Conservation (phyloP, 2,329 filamentous ascomycete species). For the Paecilomyces niveus region DNA sequence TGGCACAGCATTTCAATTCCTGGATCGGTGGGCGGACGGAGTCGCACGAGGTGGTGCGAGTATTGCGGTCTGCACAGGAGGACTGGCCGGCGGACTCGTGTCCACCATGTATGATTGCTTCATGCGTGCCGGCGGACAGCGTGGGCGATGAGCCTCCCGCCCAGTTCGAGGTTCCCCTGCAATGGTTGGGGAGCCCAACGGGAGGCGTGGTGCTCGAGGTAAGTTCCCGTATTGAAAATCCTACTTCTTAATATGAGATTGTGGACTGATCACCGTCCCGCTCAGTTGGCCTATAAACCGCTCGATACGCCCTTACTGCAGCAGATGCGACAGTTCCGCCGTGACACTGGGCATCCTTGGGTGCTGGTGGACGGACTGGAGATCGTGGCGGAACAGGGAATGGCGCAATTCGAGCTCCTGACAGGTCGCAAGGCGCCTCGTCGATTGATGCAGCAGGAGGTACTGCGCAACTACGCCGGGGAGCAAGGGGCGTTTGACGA, state of each 20-base stretch:
- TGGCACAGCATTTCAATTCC: slow-evolving; percentile 63
- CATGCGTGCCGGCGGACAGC: slow-evolving; percentile 66
- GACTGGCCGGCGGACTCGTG: slow-evolving; percentile 59
- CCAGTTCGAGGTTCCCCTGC: slow-evolving; percentile 60
- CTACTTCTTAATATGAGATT: not conserved
- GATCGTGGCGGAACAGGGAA: slow-evolving; percentile 69
- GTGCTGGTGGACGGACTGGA: slow-evolving; percentile 70
- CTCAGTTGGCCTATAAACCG: slow-evolving; percentile 58
- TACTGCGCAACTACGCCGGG: slow-evolving; percentile 35
- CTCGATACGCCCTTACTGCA: slow-evolving; percentile 63
- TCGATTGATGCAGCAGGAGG: slow-evolving; percentile 62
- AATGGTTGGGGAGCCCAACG: slow-evolving; percentile 65
- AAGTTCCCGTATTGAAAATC: not conserved
- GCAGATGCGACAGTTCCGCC: slow-evolving; percentile 57
- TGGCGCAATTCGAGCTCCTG: slow-evolving; percentile 75
- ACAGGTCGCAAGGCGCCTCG: slow-evolving; percentile 67
- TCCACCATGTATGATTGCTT: slow-evolving; percentile 66
- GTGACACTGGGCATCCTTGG: slow-evolving; percentile 50
- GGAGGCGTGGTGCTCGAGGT: slow-evolving; percentile 71
- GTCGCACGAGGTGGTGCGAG: slow-evolving; percentile 32
- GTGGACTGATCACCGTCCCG: slow-evolving; percentile 3
- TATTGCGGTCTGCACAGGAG: slow-evolving; percentile 53
- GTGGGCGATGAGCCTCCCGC: slow-evolving; percentile 58
- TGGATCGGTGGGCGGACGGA: slow-evolving; percentile 35
- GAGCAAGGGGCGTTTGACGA: slow-evolving; percentile 29